Evolutionary conservation across 2,329 filamentous ascomycete species (phyloP), one percentile per base, ranked within the genome.

Genomic region (Fragosphaeria purpurea): DNA sequence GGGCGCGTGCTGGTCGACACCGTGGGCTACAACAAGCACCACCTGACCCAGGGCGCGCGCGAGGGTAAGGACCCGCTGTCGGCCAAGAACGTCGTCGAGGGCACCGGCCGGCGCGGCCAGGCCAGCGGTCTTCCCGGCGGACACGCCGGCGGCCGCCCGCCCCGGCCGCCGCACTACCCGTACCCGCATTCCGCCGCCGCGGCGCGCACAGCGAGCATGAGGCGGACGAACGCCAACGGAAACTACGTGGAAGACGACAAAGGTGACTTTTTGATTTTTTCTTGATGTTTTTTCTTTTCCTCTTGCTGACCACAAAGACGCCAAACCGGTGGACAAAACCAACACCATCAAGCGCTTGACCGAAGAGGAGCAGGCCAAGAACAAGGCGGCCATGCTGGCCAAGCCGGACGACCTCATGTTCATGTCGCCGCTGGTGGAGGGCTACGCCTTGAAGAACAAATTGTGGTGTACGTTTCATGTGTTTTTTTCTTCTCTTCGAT

Each of bases 401-500:
- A 59, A 60, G 30, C 61, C 66, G 31, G 60, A 68, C 0, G 62
- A 71, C 11, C 60, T 74, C 5, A 64, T 66, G 46, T 73, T 66
- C 48, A 64, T 74, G 52, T 65, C 64, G 0, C 70, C 67, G 5
- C 51, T 70, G 40, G 59, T 73, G 38, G 60, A 68, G 6, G 73
- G 71, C 0, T 76, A 69, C 49, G 66, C 71, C 0, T 59, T 74
- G 47, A 72, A 72, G 59, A 72, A 70, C 52, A 72, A 72, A 60
- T 47, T 65, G 5, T 74, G 71, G 72, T 54, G 68, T 68, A 55
- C 61, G 67, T 64, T 31, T 7, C 41, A 4, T 8, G 22, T 10
- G n/a, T 37, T 13, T 13, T 33, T 6, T 33, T 10, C 13, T 7
- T 11, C 10, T 10, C 31, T 37, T 7, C 35, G 7, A 42, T 40